Evolutionary conservation across 2,329 filamentous ascomycete genomes (phyloP).

Genomic region (Magnaporthiopsis incrustans): DNA sequence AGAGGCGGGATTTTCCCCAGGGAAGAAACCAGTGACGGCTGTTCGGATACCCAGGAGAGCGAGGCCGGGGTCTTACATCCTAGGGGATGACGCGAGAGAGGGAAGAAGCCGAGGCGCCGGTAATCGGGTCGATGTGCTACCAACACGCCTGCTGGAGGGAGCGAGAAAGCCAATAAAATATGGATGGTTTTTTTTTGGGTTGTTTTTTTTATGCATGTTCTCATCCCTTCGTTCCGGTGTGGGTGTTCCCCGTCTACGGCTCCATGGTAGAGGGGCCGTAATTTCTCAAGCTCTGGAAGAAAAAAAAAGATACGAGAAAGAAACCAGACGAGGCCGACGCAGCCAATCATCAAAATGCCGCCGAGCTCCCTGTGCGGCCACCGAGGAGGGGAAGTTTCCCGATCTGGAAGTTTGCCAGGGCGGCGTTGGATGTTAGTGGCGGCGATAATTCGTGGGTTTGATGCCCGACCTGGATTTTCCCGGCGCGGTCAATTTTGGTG

Average conservation of each 20-base stretch:
- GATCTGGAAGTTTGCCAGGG: not conserved
- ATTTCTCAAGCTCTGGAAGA: not conserved
- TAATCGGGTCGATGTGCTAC: not conserved
- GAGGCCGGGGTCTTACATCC: not conserved
- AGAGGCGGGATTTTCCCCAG: not conserved
- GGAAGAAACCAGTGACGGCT: no score
- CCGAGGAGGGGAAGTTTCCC: not conserved
- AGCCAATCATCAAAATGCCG: not conserved
- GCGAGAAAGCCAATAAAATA: not conserved
- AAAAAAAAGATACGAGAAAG: no score
- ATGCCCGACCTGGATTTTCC: not conserved
- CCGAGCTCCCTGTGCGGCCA: not conserved
- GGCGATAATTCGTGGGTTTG: not conserved
- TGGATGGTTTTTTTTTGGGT: no score
- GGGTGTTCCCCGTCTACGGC: no score
- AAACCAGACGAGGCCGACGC: not conserved
- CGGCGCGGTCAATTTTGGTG: not conserved
- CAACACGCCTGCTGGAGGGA: not conserved
- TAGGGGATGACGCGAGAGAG: not conserved
- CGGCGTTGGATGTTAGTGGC: not conserved
- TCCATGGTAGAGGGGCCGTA: no score
- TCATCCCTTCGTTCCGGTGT: not conserved
- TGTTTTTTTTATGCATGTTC: no score
- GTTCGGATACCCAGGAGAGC: not conserved
- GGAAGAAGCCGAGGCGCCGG: not conserved